These are phyloP conservation scores for Calonectria montana DNA, from an alignment of 2,329 filamentous ascomycete species.

Conservation along the genomic window DNA sequence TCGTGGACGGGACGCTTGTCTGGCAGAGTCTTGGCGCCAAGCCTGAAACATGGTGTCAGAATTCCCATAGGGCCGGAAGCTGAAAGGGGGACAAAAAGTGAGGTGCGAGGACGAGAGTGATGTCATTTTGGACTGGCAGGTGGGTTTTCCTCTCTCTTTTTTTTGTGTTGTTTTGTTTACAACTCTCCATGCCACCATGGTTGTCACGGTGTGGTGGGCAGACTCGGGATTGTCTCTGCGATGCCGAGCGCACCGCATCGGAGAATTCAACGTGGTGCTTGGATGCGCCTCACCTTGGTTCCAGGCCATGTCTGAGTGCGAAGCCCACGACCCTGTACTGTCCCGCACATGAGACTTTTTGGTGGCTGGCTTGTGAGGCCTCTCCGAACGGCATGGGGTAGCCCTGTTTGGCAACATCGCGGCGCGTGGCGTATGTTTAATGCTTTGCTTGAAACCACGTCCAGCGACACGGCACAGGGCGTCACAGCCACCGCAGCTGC, in stretches of 20 bases:
- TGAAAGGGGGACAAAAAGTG: neutral
- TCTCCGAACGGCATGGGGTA: neutral
- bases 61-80: conserved; percentile 6
- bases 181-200: neutral
- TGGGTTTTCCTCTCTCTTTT: neutral
- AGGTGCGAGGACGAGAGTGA: conserved; percentile 13
- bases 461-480: neutral
- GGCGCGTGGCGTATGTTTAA: neutral
- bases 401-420: neutral
- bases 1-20: conserved; percentile 11
- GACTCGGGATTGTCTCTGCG: neutral
- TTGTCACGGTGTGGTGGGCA: neutral
- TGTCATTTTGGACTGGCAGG: conserved; percentile 19
- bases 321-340: neutral
- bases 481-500: neutral
- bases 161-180: neutral
- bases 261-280: neutral
- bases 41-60: conserved; percentile 20
- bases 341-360: neutral
- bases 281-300: neutral
- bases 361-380: conserved; percentile 3
- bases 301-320: neutral
- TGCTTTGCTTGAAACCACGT: neutral
- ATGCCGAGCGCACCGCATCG: neutral
- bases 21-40: conserved; percentile 26